These are phyloP conservation scores for Sporothrix sp. DNA, from an alignment of 2,329 filamentous ascomycete species.

Conservation along the genomic window DNA sequence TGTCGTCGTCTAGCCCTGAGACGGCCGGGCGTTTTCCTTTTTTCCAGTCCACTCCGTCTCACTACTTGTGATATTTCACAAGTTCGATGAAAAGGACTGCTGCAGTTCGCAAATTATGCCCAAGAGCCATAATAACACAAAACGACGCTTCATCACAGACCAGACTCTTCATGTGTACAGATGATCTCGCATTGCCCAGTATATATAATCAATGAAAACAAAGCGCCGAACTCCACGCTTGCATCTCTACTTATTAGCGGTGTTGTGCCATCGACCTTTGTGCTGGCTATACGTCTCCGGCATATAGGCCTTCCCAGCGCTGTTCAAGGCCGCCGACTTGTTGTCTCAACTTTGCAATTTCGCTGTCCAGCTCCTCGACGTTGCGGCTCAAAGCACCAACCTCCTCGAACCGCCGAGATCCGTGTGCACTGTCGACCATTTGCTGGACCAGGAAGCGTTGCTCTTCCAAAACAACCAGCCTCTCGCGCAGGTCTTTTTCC, in stretches of 20 bases:
- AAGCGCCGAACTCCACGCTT: constrained; percentile 5
- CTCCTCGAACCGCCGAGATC: constrained; percentile 74
- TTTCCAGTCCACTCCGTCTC: too few species aligned
- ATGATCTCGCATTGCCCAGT: too few species aligned
- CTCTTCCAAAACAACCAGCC: constrained; percentile 77
- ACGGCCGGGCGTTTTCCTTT: too few species aligned
- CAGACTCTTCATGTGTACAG: too few species aligned
- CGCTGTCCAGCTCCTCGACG: constrained; percentile 67
- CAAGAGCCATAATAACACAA: too few species aligned
- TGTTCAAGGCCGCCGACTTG: constrained; percentile 58
- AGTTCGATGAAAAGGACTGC: too few species aligned
- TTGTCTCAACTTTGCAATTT: constrained; percentile 60
- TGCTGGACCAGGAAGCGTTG: constrained; percentile 81
- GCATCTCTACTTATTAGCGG: not conserved
- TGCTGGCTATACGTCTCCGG: too few species aligned
- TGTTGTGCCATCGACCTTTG: too few species aligned
- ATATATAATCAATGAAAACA: not conserved
- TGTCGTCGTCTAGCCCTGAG: too few species aligned
- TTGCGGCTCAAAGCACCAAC: constrained; percentile 71
- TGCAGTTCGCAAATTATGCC: too few species aligned
- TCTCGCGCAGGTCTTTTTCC: constrained; percentile 71
- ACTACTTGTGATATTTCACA: too few species aligned
- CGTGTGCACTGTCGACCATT: constrained; percentile 72
- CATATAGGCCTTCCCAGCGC: constrained; percentile 45
- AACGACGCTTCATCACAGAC: too few species aligned